phyloP scores from a whole-genome alignment of 2,329 filamentous ascomycete genomes.

The Diplodia mutila region DNA sequence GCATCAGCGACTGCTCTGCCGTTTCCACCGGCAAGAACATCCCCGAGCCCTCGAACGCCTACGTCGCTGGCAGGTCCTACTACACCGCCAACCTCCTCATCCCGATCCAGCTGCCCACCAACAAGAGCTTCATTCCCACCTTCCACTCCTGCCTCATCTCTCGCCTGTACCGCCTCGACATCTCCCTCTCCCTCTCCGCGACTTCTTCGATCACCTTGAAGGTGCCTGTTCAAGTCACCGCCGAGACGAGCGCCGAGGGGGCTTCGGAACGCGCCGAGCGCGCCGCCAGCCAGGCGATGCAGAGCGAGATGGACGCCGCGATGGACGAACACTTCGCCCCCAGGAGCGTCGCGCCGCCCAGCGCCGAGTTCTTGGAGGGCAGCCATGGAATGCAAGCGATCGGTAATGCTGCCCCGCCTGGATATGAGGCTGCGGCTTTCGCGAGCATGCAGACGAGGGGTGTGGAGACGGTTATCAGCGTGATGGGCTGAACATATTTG shows the following conservation, averaged over 20 bases:
- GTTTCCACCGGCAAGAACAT: conserved; percentile 30
- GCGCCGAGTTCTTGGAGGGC: background rate
- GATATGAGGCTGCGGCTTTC: background rate
- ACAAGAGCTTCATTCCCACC: conserved; percentile 67
- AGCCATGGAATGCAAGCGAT: background rate
- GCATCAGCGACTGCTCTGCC: conserved; percentile 40
- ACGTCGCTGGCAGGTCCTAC: conserved; percentile 50
- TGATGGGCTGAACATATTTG: background rate
- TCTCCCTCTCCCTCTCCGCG: conserved; percentile 59
- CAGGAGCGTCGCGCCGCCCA: conserved; percentile 4
- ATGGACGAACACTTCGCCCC: background rate
- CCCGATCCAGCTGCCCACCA: conserved; percentile 63
- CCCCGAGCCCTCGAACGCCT: conserved; percentile 41
- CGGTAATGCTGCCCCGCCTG: background rate
- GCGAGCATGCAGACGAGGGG: background rate
- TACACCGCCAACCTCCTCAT: conserved; percentile 68
- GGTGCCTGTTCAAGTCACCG: conserved; percentile 51
- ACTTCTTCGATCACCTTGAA: conserved; percentile 47
- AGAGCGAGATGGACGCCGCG: background rate
- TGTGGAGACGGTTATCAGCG: background rate
- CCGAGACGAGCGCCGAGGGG: conserved; percentile 39
- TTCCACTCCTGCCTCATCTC: conserved; percentile 71
- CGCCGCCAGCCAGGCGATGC: background rate
- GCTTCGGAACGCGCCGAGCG: background rate
- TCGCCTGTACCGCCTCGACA: conserved; percentile 64